Evolutionary conservation across 2,329 filamentous ascomycete genomes (phyloP).

Genomic region (Calonectria ilicicola): DNA sequence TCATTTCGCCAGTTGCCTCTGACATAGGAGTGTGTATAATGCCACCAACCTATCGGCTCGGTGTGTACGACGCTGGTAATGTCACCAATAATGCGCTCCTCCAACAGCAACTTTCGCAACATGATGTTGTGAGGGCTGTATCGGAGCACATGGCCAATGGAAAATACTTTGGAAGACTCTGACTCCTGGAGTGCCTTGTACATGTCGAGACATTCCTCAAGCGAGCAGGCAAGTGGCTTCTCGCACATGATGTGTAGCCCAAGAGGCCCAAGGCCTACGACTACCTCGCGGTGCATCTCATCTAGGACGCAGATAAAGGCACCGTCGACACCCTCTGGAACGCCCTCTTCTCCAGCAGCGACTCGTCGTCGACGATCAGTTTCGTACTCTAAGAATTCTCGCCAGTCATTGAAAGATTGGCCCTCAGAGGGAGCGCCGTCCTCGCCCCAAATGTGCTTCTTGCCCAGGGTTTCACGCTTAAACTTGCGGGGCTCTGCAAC

Average conservation of each 20-base stretch:
- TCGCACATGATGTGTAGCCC: constrained; percentile 91
- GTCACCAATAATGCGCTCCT: constrained; percentile 83
- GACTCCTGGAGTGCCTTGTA: constrained; percentile 66
- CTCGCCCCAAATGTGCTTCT: constrained; percentile 77
- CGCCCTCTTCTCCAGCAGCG: constrained; percentile 58
- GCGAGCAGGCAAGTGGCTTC: constrained; percentile 87
- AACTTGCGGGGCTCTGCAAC: constrained; percentile 85
- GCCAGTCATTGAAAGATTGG: constrained; percentile 80
- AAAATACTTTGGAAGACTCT: constrained; percentile 71
- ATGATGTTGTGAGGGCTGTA: constrained; percentile 95
- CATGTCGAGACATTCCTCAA: constrained; percentile 83
- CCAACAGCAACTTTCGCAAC: constrained; percentile 80
- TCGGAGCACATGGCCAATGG: constrained; percentile 91
- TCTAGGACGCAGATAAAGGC: constrained; percentile 80
- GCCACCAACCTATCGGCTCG: constrained; percentile 96
- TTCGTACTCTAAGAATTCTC: constrained; percentile 82
- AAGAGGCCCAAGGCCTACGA: constrained; percentile 78
- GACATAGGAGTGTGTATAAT: constrained; percentile 92
- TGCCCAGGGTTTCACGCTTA: constrained; percentile 79
- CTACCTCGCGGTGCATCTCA: constrained; percentile 86
- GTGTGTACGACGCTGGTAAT: constrained; percentile 89
- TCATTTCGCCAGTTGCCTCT: constrained; percentile 94
- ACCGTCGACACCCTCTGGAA: constrained; percentile 70
- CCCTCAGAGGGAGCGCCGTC: constrained; percentile 62
- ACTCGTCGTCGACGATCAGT: constrained; percentile 66